Evolutionary conservation across 2,329 filamentous ascomycete genomes (phyloP).

Genomic region (Grosmannia serpens): DNA sequence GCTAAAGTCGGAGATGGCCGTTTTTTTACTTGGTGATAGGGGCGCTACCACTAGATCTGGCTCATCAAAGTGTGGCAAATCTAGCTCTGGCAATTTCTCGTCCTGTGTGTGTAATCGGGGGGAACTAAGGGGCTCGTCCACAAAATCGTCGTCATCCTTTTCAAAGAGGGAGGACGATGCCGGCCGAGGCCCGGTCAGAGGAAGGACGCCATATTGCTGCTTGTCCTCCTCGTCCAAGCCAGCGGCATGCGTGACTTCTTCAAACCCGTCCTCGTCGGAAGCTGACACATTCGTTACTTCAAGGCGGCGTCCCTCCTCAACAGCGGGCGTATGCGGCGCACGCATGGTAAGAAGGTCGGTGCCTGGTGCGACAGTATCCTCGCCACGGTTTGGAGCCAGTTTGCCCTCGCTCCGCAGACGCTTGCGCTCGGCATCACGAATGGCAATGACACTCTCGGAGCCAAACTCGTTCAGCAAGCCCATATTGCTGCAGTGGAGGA

Average conservation of each 20-base stretch:
- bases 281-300: conserved; percentile 65
- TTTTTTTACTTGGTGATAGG: conserved; percentile 39
- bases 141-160: conserved; percentile 61
- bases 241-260: conserved; percentile 64
- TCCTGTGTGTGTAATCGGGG: conserved; percentile 51
- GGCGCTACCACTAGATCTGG: conserved; percentile 45
- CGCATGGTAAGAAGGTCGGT: conserved; percentile 55
- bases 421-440: conserved; percentile 72
- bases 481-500: conserved; percentile 98
- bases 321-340: conserved; percentile 32
- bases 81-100: conserved; percentile 36
- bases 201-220: conserved; percentile 27
- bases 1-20: background rate
- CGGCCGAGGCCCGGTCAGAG: conserved; percentile 15
- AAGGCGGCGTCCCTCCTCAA: conserved; percentile 56
- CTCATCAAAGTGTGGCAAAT: conserved; percentile 38
- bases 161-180: conserved; percentile 29
- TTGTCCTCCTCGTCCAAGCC: conserved; percentile 52
- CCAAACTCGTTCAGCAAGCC: conserved; percentile 84
- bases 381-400: conserved; percentile 38
- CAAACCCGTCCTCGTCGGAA: conserved; percentile 77
- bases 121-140: conserved; percentile 66
- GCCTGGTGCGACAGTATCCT: conserved; percentile 29
- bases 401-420: conserved; percentile 66
- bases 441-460: conserved; percentile 73